These are phyloP conservation scores for Trichomonascus vanleenenianus DNA, from an alignment of 805 yeast genomes.

Conservation along the genomic window DNA sequence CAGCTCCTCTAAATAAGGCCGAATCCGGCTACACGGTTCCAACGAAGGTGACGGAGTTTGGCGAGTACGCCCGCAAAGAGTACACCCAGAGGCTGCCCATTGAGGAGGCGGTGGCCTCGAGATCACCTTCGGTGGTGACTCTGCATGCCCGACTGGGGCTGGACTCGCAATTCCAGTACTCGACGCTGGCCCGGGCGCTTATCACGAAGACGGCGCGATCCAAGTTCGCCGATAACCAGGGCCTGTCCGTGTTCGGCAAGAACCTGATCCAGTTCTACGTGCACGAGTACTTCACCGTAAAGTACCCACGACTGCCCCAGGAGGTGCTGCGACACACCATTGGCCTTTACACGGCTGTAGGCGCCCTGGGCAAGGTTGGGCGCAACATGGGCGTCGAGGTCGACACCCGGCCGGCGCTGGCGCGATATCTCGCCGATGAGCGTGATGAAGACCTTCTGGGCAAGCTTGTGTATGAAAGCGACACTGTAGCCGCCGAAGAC, in stretches of 20 bases:
- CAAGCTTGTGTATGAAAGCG: slow-evolving; percentile 14
- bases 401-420: slow-evolving; percentile 56
- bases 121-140: slow-evolving; percentile 68
- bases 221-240: slow-evolving; percentile 62
- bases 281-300: slow-evolving; percentile 61
- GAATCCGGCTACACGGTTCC: slow-evolving; percentile 15
- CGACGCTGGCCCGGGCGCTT: slow-evolving; percentile 74
- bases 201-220: slow-evolving; percentile 44
- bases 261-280: slow-evolving; percentile 67
- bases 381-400: slow-evolving; percentile 82
- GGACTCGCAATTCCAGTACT: slow-evolving; percentile 46
- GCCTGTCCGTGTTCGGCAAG: slow-evolving; percentile 76
- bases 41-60: slow-evolving; percentile 26
- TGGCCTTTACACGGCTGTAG: slow-evolving; percentile 64
- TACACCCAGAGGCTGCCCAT: slow-evolving; percentile 22
- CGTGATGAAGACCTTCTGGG: slow-evolving; percentile 47
- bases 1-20: slow-evolving; percentile 1
- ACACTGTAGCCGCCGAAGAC: slow-evolving; percentile 7
- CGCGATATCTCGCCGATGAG: slow-evolving; percentile 61
- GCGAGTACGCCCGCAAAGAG: slow-evolving; percentile 26
- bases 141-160: slow-evolving; percentile 70
- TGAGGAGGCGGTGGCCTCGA: slow-evolving; percentile 43
- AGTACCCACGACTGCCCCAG: slow-evolving; percentile 86
- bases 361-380: slow-evolving; percentile 59
- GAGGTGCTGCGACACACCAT: slow-evolving; percentile 68